phyloP scores from a whole-genome alignment of 192 early-diverging fungal genomes.

The Backusella tuberculispora region DNA sequence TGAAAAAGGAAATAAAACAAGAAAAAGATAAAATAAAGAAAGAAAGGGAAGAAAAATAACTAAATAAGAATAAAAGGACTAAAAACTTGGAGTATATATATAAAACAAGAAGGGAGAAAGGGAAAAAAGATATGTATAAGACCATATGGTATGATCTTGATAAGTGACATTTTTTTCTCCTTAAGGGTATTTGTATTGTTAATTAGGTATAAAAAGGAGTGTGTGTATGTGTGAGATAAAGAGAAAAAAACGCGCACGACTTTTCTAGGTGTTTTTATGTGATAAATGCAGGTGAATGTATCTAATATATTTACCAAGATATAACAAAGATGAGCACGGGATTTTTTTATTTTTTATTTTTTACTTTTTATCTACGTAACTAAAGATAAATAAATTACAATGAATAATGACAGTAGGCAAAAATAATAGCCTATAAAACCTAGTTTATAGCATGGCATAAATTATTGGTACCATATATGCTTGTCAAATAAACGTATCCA shows the following conservation, averaged over 20 bases:
- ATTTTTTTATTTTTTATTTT: no score
- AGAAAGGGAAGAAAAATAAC: not conserved
- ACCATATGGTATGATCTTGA: not conserved
- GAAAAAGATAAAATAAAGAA: not conserved
- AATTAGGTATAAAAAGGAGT: not conserved
- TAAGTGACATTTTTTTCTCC: not conserved
- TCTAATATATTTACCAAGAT: not conserved
- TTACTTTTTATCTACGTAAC: no score
- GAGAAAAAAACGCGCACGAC: not conserved
- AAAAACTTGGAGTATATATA: not conserved
- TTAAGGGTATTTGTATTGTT: not conserved
- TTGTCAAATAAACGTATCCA: no score
- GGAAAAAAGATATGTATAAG: not conserved
- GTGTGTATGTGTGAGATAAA: not conserved
- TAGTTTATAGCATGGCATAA: no score
- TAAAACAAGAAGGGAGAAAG: not conserved
- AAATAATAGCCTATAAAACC: no score
- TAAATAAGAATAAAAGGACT: not conserved
- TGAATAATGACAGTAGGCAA: no score
- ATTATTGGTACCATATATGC: no score
- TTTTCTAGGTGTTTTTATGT: not conserved
- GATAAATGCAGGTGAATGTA: not conserved
- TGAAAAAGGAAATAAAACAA: not conserved
- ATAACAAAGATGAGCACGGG: not conserved
- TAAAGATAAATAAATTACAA: no score